phyloP scores from a whole-genome alignment of 129 eudicot species.

The Smallanthus sonchifolius region DNA sequence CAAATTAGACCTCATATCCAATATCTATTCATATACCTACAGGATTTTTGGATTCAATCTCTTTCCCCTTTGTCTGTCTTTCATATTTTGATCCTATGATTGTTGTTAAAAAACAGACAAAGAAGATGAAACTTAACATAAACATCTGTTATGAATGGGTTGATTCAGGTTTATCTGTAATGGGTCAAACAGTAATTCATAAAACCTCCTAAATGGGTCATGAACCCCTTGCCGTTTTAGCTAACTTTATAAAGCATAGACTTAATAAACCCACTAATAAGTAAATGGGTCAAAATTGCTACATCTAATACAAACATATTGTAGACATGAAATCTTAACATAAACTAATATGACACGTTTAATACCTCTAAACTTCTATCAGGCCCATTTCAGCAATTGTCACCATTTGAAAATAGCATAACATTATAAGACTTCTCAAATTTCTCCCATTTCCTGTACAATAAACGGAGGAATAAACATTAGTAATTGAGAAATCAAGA shows the following conservation, averaged over 20 bases:
- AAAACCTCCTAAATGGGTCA: too few species aligned
- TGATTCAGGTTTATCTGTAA: too few species aligned
- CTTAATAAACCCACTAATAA: background rate
- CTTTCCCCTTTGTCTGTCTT: too few species aligned
- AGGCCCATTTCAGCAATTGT: conserved; percentile 97
- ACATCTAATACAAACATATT: background rate
- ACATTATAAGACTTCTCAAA: conserved; percentile 80
- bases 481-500: background rate
- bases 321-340: background rate
- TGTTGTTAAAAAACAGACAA: too few species aligned
- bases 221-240: background rate
- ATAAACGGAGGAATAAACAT: background rate
- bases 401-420: conserved; percentile 81
- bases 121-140: too few species aligned
- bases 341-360: conserved; percentile 5
- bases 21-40: too few species aligned
- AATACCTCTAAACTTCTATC: conserved; percentile 92
- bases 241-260: background rate
- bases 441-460: conserved; percentile 78
- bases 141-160: too few species aligned
- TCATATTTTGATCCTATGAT: too few species aligned
- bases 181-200: too few species aligned
- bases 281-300: background rate
- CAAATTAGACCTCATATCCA: too few species aligned
- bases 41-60: too few species aligned